Conservation (phyloP, 495 filamentous ascomycete species). For the Neurospora sp. region DNA sequence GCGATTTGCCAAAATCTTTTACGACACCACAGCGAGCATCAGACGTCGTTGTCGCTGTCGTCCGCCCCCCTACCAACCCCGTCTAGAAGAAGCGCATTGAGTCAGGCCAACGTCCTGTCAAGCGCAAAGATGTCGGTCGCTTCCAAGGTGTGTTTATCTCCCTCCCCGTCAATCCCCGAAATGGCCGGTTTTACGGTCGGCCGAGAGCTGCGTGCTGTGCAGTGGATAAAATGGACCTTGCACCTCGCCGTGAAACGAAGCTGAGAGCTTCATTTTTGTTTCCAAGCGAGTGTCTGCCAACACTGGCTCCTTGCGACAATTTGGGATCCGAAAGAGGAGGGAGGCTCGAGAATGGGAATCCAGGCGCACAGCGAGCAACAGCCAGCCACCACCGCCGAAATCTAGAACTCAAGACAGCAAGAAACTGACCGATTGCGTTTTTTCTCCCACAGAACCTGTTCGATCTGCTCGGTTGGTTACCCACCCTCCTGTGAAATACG, state of each 20-base stretch:
- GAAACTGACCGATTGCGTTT: slow-evolving; percentile 15
- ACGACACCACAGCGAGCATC: not conserved
- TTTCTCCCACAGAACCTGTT: slow-evolving; percentile 56
- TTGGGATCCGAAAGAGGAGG: slow-evolving; percentile 1
- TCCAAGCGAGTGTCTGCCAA: slow-evolving; percentile 3
- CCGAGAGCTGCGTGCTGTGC: not conserved
- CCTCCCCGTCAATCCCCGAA: not conserved
- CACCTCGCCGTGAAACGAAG: not conserved
- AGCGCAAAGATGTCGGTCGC: slow-evolving; percentile 53
- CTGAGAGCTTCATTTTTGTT: not conserved
- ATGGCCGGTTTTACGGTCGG: not conserved
- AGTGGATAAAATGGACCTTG: not conserved
- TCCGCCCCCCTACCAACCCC: not conserved
- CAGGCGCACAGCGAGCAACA: not conserved
- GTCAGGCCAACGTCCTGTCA: not conserved
- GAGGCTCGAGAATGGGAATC: not conserved
- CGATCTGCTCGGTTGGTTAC: slow-evolving; percentile 67
- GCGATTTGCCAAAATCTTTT: not conserved
- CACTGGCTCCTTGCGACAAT: not conserved
- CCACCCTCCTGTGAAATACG: slow-evolving; percentile 5
- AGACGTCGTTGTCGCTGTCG: slow-evolving; percentile 2
- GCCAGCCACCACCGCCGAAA: not conserved
- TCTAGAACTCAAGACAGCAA: not conserved
- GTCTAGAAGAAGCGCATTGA: not conserved
- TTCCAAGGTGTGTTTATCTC: slow-evolving; percentile 43